These are phyloP conservation scores for Albatrellus ellisii DNA, from an alignment of 768 basidiomycete genomes.

Conservation along the genomic window DNA sequence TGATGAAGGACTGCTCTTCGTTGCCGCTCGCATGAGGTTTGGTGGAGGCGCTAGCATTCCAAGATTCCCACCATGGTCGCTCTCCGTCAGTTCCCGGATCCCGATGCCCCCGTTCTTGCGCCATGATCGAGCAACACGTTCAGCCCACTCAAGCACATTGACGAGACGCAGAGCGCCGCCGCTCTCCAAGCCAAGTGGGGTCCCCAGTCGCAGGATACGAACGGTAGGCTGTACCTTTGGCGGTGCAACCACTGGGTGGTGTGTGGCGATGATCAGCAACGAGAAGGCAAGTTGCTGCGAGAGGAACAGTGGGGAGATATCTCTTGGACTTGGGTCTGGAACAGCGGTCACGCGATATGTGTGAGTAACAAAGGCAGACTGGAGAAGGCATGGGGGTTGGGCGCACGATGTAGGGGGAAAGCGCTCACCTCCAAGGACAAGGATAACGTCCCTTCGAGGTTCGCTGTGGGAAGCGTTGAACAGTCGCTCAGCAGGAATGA, in stretches of 20 bases:
- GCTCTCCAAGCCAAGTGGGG: conserved; percentile 22
- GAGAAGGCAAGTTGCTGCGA: conserved; percentile 24
- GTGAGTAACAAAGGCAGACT: no score
- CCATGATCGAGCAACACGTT: conserved; percentile 26
- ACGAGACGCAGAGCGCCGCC: conserved; percentile 23
- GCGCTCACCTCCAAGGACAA: conserved; percentile 25
- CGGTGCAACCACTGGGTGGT: conserved; percentile 20
- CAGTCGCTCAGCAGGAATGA: conserved; percentile 16
- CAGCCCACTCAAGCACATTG: conserved; percentile 26
- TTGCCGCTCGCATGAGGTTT: conserved; percentile 5
- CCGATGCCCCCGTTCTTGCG: conserved; percentile 20
- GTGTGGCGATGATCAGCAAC: conserved; percentile 25
- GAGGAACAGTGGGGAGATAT: conserved; percentile 22
- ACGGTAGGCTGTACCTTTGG: conserved; percentile 19
- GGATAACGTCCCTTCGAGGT: conserved; percentile 21
- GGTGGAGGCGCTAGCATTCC: conserved; percentile 16
- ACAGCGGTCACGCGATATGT: not conserved
- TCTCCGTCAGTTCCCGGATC: conserved; percentile 15
- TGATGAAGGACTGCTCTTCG: conserved; percentile 3
- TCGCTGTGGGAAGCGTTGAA: conserved; percentile 13
- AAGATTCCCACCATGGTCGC: conserved; percentile 15
- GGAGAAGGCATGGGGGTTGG: not conserved
- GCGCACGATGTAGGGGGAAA: not conserved
- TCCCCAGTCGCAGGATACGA: conserved; percentile 21
- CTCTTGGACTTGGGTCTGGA: conserved; percentile 12